Conservation (phyloP, 257 asterid species). For the Buddleja alternifolia region DNA sequence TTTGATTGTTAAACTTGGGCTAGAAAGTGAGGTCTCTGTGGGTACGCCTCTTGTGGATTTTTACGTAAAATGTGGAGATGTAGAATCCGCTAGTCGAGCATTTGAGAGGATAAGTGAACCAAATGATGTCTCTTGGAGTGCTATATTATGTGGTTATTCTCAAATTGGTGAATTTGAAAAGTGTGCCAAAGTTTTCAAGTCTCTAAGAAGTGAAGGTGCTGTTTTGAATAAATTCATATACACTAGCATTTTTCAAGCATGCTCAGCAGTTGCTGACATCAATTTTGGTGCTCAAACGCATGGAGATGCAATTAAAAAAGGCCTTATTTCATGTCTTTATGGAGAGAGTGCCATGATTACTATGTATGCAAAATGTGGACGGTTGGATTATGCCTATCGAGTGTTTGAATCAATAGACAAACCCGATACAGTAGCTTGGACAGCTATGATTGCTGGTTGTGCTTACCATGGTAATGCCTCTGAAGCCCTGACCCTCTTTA, state of each 20-base stretch:
- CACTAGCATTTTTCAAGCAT: slow-evolving; percentile 59
- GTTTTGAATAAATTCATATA: slow-evolving; percentile 49
- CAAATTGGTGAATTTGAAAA: slow-evolving; percentile 52
- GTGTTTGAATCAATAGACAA: slow-evolving; percentile 42
- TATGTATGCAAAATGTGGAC: slow-evolving; percentile 62
- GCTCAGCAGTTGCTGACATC: slow-evolving; percentile 50
- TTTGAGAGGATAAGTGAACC: slow-evolving; percentile 51
- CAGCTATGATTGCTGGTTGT: slow-evolving; percentile 52
- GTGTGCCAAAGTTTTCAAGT: slow-evolving; percentile 42
- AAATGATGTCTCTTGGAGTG: slow-evolving; percentile 69
- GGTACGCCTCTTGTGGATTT: slow-evolving; percentile 65
- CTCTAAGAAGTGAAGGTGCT: slow-evolving; percentile 44
- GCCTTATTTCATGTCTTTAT: slow-evolving; percentile 46
- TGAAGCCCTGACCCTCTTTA: slow-evolving; percentile 47
- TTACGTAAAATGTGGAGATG: slow-evolving; percentile 46
- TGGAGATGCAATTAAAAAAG: slow-evolving; percentile 58
- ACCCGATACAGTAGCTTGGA: slow-evolving; percentile 60
- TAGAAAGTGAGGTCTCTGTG: slow-evolving; percentile 46
- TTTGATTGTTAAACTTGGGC: slow-evolving; percentile 42
- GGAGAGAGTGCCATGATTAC: slow-evolving; percentile 62
- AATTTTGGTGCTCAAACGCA: slow-evolving; percentile 59
- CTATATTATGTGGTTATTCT: slow-evolving; percentile 52
- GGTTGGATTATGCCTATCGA: slow-evolving; percentile 43
- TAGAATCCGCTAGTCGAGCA: slow-evolving; percentile 45
- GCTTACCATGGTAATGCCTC: slow-evolving; percentile 55